A percentile compares a stretch with the other conserved stretches of the same genome.
Evolutionary conservation across 805 yeast species (phyloP).

Genomic region (Kuraishia piskuri): DNA sequence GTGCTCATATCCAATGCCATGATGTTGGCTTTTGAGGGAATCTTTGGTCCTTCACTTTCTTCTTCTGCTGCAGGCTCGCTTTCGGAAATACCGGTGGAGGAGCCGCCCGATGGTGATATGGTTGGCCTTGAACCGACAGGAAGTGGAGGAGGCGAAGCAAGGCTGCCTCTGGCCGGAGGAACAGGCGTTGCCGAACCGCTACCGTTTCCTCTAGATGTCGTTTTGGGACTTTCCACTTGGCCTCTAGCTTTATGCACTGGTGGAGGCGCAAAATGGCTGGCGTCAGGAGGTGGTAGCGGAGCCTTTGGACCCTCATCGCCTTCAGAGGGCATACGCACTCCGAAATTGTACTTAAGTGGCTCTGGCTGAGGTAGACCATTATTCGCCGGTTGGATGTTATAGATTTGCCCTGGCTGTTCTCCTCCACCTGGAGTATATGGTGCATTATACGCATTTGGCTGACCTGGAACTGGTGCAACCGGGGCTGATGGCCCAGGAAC

Average conservation of each 20-base stretch:
- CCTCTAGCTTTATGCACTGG: slow-evolving; percentile 25
- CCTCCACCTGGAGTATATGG: neutral
- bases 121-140: neutral
- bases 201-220: neutral
- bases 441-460: neutral
- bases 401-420: neutral
- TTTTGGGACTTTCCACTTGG: neutral
- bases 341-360: neutral
- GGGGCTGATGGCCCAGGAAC: neutral
- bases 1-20: slow-evolving; percentile 27
- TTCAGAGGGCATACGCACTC: neutral
- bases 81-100: neutral
- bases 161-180: neutral
- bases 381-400: neutral
- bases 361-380: neutral
- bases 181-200: neutral
- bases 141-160: neutral
- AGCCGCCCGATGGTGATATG: slow-evolving; percentile 6
- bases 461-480: neutral
- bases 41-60: slow-evolving; percentile 1
- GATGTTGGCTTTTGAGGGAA: slow-evolving; percentile 11
- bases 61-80: neutral
- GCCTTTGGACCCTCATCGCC: neutral
- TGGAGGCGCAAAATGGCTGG: slow-evolving; percentile 28
- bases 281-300: neutral